phyloP scores from a whole-genome alignment of 2,329 filamentous ascomycete species.

The Pseudocercospora musae region DNA sequence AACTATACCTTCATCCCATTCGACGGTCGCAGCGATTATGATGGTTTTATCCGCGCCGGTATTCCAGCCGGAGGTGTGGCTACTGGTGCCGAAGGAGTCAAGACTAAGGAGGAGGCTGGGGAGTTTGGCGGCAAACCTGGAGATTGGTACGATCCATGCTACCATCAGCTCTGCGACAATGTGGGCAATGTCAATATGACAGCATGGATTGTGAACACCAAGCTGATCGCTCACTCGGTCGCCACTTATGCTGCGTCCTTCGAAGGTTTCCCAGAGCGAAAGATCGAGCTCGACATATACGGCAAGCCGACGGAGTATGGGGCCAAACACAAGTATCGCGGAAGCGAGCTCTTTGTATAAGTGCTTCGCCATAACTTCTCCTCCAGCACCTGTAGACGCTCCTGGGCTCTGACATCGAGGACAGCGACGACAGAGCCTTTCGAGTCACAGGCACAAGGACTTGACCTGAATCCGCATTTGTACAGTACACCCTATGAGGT shows the following conservation, averaged over 20 bases:
- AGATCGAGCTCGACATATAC: background rate
- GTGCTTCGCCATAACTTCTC: background rate
- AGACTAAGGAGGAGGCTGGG: conserved; percentile 63
- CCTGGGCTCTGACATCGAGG: background rate
- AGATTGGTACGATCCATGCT: conserved; percentile 39
- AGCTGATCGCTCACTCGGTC: conserved; percentile 67
- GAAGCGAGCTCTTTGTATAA: conserved; percentile 20
- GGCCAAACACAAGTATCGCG: conserved; percentile 21
- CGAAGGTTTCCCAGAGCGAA: conserved; percentile 51
- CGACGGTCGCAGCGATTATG: conserved; percentile 21
- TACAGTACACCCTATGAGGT: background rate
- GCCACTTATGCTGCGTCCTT: conserved; percentile 66
- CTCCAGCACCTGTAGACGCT: background rate
- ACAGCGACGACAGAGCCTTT: background rate
- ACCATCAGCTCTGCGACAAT: conserved; percentile 38
- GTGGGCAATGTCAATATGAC: conserved; percentile 48
- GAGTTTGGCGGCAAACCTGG: conserved; percentile 67
- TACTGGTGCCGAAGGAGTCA: conserved; percentile 59
- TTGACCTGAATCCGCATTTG: background rate
- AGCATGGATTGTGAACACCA: conserved; percentile 55
- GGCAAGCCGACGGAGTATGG: conserved; percentile 10
- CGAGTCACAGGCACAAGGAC: background rate
- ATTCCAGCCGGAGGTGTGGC: conserved; percentile 20
- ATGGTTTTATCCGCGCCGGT: conserved; percentile 21
- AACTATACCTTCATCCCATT: conserved; percentile 22